Base-by-base conservation (phyloP, 106 monocot species). In the Acorus gramineus region DNA sequence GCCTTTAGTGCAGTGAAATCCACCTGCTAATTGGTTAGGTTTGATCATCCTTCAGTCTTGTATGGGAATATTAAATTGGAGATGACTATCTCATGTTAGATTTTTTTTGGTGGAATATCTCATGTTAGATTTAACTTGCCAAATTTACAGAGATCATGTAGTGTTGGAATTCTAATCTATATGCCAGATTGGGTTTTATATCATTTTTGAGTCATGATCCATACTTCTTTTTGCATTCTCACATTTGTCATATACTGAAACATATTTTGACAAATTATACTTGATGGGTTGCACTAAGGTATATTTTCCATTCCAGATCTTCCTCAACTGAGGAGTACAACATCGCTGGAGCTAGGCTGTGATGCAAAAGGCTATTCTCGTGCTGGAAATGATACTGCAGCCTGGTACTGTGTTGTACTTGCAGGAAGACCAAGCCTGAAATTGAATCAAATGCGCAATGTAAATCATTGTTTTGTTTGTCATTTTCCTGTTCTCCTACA, bases 341-440 rank as follows among this genome's bases (percentile, higher is more conserved):
- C 83, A 47, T 87, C 96, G 42, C 64, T 83, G 80, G 87, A 91
- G 66, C 75, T 98, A 64, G 96, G 96, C 61, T 98, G 96, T 81
- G 96, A 98, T 83, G 76, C 91, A 62, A 92, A 76, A 71, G 96
- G 92, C n/a, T 75, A 65, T 78, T 98, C 96, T 68, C 87, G 85
- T 74, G 88, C 85, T 72, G 91, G 92, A 59, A 74, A 70, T 75
- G 64, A 79, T 71, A 77, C 75, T 57, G 48, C 70, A 47, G 70
- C 79, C 13, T 98, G 96, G 96, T 98, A 98, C 66, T 98, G 96
- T 68, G 88, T 84, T 11, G 71, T 98, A 81, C 74, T 86, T 78
- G 85, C 82, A 77, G 96, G 96, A 12, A 91, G 91, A n/a, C 85
- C 79, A 55, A 76, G 96, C 57, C 10, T 60, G 11, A 72, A 81